Evolutionary conservation across 257 asterid species (phyloP).

Genomic region (Gentiana macrophylla): DNA sequence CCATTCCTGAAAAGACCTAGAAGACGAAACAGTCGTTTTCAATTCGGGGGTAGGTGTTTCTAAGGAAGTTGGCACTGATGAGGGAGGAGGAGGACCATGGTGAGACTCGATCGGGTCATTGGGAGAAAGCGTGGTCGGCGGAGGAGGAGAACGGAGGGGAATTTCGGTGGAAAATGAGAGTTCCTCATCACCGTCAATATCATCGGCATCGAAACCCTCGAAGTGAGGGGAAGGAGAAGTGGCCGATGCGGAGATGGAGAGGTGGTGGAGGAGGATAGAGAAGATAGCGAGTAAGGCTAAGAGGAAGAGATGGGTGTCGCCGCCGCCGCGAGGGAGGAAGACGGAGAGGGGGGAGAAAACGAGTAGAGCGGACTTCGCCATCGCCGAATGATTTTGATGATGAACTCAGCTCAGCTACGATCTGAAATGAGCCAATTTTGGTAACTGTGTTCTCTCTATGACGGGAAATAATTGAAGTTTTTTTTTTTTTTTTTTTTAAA

Average conservation of each 20-base stretch:
- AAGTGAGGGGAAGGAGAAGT: constrained; percentile 43
- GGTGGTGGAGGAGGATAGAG: constrained; percentile 63
- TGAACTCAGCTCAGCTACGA: too few species aligned
- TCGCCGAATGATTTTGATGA: constrained; percentile 1
- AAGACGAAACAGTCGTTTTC: constrained; percentile 20
- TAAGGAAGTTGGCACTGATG: background rate
- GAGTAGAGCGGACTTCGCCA: constrained; percentile 39
- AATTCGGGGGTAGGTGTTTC: constrained; percentile 35
- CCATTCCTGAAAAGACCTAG: constrained; percentile 55
- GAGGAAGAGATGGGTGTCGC: constrained; percentile 33
- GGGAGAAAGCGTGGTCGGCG: constrained; percentile 50
- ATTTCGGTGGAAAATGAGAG: constrained; percentile 33
- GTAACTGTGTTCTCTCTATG: too few species aligned
- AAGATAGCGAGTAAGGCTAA: constrained; percentile 47
- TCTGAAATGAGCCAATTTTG: too few species aligned
- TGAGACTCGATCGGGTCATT: constrained; percentile 41
- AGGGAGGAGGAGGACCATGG: constrained; percentile 44
- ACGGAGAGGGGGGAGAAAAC: constrained; percentile 32
- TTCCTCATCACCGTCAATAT: constrained; percentile 41
- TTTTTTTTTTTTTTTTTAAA: too few species aligned
- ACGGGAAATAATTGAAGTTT: too few species aligned
- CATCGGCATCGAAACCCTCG: constrained; percentile 94
- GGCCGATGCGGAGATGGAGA: constrained; percentile 36
- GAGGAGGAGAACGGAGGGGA: constrained; percentile 49
- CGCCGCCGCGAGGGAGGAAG: constrained; percentile 37